Base-by-base conservation (phyloP, 176 grass and related monocot species). In the Phoenix dactylifera region DNA sequence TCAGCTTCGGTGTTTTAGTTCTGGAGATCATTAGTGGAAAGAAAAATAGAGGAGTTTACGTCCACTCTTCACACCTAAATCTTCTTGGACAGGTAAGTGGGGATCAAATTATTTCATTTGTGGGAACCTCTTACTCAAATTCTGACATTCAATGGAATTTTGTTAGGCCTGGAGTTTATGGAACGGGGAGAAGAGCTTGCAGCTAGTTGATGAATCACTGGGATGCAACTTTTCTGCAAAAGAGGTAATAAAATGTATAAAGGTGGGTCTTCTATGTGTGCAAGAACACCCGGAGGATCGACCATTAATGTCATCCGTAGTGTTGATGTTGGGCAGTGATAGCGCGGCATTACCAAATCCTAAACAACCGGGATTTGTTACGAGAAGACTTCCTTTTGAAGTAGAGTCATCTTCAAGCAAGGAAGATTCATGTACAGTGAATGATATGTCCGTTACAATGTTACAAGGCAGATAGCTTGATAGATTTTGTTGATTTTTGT, bases 1-100 rank as follows among this genome's bases (percentile, higher is more conserved):
- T 89, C 35, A 84, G 85, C 54, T 89, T 80, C 29, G 85, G 85
- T 16, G 85, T 84, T 29, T 48, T 89, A 67, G 67, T 84, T 56
- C 12, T 89, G 53, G 85, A 89, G 75, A 89, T 89, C 51, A 53
- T 89, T 15, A 84, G 85, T 59, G 85, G 85, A 10, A 84, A 77
- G 19, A 89, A 58, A 60, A 89, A 89, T 22, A 83, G 80, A 59
- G 80, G 85, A 75, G 65, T 77, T 15, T 89, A 83, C 23, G 68
- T 57, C 26, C 30, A 26, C 53, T 73, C 68, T 5, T 73, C 50
- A 52, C 70, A 84, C 56, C 59, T 68, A 67, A 89, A 83, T 75
- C 80, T 89, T 80, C 28, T 80, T 62, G 76, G 58, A 56, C 80
- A 84, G 66, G 85, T 88, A 72, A 83, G 68, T 58, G 25, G 16